Conservation (phyloP, 257 asterid genomes). For the Craterostigma plantagineum region DNA sequence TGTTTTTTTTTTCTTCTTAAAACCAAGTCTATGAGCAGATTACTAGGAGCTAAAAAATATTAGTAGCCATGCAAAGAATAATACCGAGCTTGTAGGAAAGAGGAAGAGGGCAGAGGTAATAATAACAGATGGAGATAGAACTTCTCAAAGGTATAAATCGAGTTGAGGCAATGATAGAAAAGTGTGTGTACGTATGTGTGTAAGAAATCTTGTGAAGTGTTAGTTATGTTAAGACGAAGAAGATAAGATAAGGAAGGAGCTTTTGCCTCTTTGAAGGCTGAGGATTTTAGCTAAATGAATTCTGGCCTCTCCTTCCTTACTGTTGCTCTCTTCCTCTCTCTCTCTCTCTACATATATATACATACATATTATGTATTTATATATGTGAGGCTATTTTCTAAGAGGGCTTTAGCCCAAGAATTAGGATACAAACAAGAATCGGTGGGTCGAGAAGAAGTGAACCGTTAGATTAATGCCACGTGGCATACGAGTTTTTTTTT, state of each 20-base stretch:
- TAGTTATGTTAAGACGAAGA: conserved; percentile 10
- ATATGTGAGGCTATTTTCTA: too few relatives aligned
- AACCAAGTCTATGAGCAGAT: conserved; percentile 1
- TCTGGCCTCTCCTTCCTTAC: conserved; percentile 49
- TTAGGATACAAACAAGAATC: background rate
- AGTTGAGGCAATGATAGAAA: too few relatives aligned
- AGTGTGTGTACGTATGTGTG: too few relatives aligned
- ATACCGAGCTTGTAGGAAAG: too few relatives aligned
- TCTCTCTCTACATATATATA: conserved; percentile 8
- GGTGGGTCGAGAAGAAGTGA: conserved; percentile 12
- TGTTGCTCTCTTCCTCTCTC: background rate
- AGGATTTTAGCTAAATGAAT: conserved; percentile 30
- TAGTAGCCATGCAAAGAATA: too few relatives aligned
- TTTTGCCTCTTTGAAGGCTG: conserved; percentile 16
- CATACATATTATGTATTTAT: background rate
- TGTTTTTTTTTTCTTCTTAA: background rate
- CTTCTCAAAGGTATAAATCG: too few relatives aligned
- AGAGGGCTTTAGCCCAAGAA: too few relatives aligned
- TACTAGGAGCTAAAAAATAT: background rate
- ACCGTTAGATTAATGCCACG: conserved; percentile 31
- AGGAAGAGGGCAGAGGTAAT: too few relatives aligned
- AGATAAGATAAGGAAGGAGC: conserved; percentile 45
- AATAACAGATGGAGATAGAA: too few relatives aligned
- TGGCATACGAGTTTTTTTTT: conserved; percentile 14
- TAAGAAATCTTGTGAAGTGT: too few relatives aligned